Evolutionary conservation across 2,329 filamentous ascomycete genomes (phyloP).

Genomic region (Ambrosiella beaveri): DNA sequence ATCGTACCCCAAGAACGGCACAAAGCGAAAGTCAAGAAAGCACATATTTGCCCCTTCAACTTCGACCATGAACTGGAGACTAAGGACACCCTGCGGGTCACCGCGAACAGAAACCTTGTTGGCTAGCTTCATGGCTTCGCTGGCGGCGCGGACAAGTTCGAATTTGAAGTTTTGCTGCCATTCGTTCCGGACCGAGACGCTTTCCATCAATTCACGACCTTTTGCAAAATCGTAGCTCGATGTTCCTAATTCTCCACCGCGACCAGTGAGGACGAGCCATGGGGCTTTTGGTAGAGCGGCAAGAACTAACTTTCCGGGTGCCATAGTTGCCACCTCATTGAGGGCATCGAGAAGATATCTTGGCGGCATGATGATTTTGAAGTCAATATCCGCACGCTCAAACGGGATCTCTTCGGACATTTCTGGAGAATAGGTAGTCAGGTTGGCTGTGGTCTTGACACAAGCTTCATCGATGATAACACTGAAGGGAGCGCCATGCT

Average conservation of each 20-base stretch:
- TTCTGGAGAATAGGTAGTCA: constrained; percentile 74
- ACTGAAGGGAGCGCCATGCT: constrained; percentile 60
- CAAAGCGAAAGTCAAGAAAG: constrained; percentile 71
- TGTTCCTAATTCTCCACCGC: constrained; percentile 37
- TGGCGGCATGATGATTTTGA: constrained; percentile 91
- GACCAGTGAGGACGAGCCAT: constrained; percentile 56
- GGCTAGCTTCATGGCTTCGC: constrained; percentile 80
- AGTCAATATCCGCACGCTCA: constrained; percentile 56
- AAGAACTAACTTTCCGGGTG: constrained; percentile 56
- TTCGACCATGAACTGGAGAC: constrained; percentile 92
- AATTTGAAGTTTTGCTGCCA: constrained; percentile 71
- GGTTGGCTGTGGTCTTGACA: constrained; percentile 74
- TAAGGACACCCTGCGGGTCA: constrained; percentile 78
- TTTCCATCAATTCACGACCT: constrained; percentile 53
- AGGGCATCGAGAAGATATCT: constrained; percentile 55
- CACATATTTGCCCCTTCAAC: constrained; percentile 51
- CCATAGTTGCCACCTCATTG: constrained; percentile 50
- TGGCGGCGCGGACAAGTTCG: constrained; percentile 65
- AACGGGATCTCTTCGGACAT: constrained; percentile 71
- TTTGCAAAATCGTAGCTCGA: constrained; percentile 50
- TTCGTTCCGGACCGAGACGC: constrained; percentile 44
- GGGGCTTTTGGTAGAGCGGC: constrained; percentile 46
- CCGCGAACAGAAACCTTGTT: constrained; percentile 83
- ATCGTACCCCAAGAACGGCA: constrained; percentile 51
- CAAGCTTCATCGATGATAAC: constrained; percentile 74